Evolutionary conservation across 768 basidiomycete genomes (phyloP).

Genomic region (Xerocomellus dryophilus): DNA sequence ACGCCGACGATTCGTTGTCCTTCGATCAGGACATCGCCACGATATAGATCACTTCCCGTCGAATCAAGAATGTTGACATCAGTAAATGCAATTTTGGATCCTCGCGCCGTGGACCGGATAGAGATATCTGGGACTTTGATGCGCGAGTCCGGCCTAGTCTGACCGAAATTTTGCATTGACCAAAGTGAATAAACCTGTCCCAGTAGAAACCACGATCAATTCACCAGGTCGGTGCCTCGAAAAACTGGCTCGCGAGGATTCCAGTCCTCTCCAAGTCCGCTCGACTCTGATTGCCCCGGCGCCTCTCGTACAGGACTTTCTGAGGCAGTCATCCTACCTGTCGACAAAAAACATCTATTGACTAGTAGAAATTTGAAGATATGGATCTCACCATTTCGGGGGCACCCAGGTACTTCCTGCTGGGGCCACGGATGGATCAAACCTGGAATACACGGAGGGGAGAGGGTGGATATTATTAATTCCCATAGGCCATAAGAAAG

Average conservation of each 20-base stretch:
- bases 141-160: not conserved
- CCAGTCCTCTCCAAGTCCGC: not conserved
- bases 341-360: not conserved
- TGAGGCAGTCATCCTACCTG: not conserved
- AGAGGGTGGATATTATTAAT: not conserved
- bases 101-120: not conserved
- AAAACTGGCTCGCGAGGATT: not conserved
- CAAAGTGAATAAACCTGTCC: not conserved
- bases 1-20: not conserved
- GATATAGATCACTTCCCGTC: not conserved
- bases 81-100: conserved; percentile 1
- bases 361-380: not conserved
- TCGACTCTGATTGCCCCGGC: not conserved
- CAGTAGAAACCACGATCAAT: too few relatives aligned
- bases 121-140: not conserved
- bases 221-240: not conserved
- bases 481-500: not conserved
- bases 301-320: not conserved
- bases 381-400: not conserved
- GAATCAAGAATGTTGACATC: conserved; percentile 15
- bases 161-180: not conserved
- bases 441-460: too few relatives aligned
- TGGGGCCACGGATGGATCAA: not conserved
- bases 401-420: not conserved
- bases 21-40: not conserved